phyloP scores from a whole-genome alignment of 345 rosid genomes.

The Hibiscus tridactylites region DNA sequence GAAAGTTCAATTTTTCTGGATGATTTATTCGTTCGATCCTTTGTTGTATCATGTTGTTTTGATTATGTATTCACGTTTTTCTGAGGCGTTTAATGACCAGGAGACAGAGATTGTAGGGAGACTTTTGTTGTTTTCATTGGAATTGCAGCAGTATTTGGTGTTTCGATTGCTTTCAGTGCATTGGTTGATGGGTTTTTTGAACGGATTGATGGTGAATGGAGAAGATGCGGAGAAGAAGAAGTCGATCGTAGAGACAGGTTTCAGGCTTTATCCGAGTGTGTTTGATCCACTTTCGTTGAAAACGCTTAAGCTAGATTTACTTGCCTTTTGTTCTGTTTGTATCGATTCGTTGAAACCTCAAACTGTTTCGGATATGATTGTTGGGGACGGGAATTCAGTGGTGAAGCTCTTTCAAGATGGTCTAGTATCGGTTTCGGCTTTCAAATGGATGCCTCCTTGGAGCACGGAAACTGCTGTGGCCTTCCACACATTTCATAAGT shows the following conservation, averaged over 20 bases:
- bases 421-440: constrained; percentile 68
- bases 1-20: constrained; percentile 82
- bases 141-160: constrained; percentile 57
- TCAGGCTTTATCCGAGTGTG: constrained; percentile 62
- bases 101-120: constrained; percentile 64
- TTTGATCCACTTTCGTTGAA: constrained; percentile 91
- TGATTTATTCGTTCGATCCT: constrained; percentile 83
- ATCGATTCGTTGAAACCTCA: constrained; percentile 31
- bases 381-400: constrained; percentile 26
- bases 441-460: constrained; percentile 91
- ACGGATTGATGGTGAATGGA: constrained; percentile 33
- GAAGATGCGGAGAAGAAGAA: constrained; percentile 48
- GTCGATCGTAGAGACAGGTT: constrained; percentile 47
- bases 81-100: constrained; percentile 72
- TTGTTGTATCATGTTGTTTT: constrained; percentile 66
- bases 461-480: constrained; percentile 93
- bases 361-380: constrained; percentile 18
- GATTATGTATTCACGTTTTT: constrained; percentile 47
- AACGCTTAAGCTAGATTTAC: constrained; percentile 76
- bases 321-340: constrained; percentile 55
- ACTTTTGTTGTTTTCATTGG: constrained; percentile 56
- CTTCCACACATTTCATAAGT: constrained; percentile 76
- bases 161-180: constrained; percentile 80
- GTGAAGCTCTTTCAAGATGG: constrained; percentile 57
- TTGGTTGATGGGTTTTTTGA: constrained; percentile 69